Evolutionary conservation across 345 rosid species (phyloP), one percentile per base, ranked within the genome.

Genomic region (Melaleuca alternifolia): DNA sequence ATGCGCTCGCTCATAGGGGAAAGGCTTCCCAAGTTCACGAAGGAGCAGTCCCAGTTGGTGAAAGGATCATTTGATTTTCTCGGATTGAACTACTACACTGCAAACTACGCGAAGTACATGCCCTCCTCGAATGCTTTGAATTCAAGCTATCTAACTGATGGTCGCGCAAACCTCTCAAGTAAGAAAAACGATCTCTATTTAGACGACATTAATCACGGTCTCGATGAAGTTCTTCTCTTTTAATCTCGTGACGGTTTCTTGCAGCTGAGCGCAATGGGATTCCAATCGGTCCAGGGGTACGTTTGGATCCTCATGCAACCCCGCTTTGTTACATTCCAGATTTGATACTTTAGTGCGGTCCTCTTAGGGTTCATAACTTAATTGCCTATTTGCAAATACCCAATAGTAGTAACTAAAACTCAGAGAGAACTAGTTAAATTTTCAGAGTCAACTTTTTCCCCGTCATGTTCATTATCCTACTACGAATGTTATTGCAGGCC

Each of bases 31-130:
- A 89, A 87, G 82, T 93, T 93, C 86, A 61, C 90, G 9, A 6
- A 57, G 51, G 84, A 87, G 76, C 87, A 94, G 83, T 90, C 94
- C 2, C 26, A 76, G 44, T 82, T 91, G 87, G 20, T 93, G 23
- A 93, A 91, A 86, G 92, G 93, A 11, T 92, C 96, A 11, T 86
- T 88, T 44, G 94, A 92, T 91, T 94, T 91, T 87, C 85, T 92
- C 2, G 94, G 94, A 51, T 50, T 94, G 51, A 94, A 93, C 85
- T 94, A 92, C 85, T 94, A 92, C 62, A 88, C 92, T 2, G 53
- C 92, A 30, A 6, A 54, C 75, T 94, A 89, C 77, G 94, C 90
- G 41, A 46, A 84, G 4, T 23, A 86, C 82, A 79, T 52, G 16
- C 86, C 90, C 6, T 7, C 3, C 10, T 10, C 53, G 12, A 57